A percentile compares a stretch with the other conserved stretches of the same genome.
phyloP scores from a whole-genome alignment of 306 rosid species.

The Boehmeria nivea region DNA sequence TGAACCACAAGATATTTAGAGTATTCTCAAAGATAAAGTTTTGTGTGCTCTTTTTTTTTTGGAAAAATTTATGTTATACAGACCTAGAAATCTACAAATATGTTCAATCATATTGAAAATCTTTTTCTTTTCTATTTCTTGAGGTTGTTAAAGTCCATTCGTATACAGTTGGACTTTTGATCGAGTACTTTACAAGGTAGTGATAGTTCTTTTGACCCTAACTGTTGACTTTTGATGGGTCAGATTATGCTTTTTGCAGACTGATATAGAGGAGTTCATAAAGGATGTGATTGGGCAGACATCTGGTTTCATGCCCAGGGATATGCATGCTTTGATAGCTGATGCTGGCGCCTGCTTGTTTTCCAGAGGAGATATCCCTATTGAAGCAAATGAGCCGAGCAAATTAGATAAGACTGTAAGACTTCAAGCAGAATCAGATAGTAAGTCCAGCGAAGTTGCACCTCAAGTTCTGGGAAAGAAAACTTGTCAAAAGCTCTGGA shows the following conservation, averaged over 20 bases:
- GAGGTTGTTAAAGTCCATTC: constrained; percentile 2
- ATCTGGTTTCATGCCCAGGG: constrained; percentile 90
- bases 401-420: constrained; percentile 33
- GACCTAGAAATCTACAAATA: too few species aligned
- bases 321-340: constrained; percentile 77
- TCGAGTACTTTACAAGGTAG: constrained; percentile 3
- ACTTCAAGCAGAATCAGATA: constrained; percentile 26
- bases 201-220: constrained; percentile 24
- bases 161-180: neutral
- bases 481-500: constrained; percentile 69
- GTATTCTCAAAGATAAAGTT: too few species aligned
- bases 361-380: constrained; percentile 32
- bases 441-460: constrained; percentile 28
- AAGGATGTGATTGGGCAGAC: constrained; percentile 84
- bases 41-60: neutral
- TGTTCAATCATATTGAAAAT: too few species aligned
- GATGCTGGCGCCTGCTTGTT: constrained; percentile 85
- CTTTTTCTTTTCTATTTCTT: constrained; percentile 2
- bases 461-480: constrained; percentile 55
- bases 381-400: constrained; percentile 21
- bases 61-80: neutral
- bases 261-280: constrained; percentile 54
- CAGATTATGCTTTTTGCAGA: constrained; percentile 56
- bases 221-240: constrained; percentile 31
- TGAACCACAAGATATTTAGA: too few species aligned